Evolutionary conservation across 2,329 filamentous ascomycete genomes (phyloP).

Genomic region (Fusarium illudens): DNA sequence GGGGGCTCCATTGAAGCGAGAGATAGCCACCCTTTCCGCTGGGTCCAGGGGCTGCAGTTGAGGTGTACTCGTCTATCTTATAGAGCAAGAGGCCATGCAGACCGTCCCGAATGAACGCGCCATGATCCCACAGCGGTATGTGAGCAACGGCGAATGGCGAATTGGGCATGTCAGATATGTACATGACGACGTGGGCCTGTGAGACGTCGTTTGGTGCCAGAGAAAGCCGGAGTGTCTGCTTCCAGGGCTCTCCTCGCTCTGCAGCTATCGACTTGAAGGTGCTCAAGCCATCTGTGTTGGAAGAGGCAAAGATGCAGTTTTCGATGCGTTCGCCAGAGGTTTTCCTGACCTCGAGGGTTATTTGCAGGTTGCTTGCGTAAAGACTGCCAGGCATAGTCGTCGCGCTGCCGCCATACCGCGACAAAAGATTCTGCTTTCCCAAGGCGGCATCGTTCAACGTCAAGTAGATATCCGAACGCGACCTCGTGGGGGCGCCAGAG

Average conservation of each 20-base stretch:
- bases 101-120: constrained; percentile 89
- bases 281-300: constrained; percentile 79
- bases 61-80: constrained; percentile 90
- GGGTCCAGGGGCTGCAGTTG: constrained; percentile 67
- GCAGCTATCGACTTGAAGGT: constrained; percentile 88
- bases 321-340: constrained; percentile 83
- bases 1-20: constrained; percentile 79
- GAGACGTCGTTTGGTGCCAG: constrained; percentile 82
- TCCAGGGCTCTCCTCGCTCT: constrained; percentile 84
- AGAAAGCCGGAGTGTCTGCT: constrained; percentile 83
- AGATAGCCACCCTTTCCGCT: constrained; percentile 87
- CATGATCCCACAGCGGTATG: constrained; percentile 91
- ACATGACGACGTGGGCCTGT: constrained; percentile 87
- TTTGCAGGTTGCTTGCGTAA: constrained; percentile 78
- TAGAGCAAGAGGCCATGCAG: constrained; percentile 84
- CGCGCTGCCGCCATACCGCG: constrained; percentile 75
- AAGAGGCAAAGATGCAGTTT: constrained; percentile 85
- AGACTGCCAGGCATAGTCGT: constrained; percentile 70
- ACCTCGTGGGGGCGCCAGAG: constrained; percentile 86
- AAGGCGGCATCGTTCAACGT: constrained; percentile 84
- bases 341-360: constrained; percentile 88
- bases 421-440: constrained; percentile 76
- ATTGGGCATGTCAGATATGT: constrained; percentile 84
- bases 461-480: constrained; percentile 93
- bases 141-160: constrained; percentile 91